phyloP scores from a whole-genome alignment of 140 eudicot species.

The Stevia rebaudiana region DNA sequence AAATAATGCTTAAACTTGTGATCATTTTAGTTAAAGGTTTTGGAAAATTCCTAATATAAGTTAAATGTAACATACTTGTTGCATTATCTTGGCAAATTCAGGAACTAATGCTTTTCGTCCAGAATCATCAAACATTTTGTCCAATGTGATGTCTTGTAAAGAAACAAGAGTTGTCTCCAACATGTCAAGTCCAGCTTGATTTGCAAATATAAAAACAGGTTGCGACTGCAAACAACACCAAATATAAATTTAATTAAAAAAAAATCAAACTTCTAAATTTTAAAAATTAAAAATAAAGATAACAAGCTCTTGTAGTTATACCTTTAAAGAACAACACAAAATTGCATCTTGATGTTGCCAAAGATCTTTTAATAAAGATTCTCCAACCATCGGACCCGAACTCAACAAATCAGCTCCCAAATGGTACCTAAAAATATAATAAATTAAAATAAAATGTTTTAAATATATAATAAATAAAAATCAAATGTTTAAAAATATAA shows the following conservation, averaged over 20 bases:
- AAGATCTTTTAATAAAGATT: slow-evolving; percentile 66
- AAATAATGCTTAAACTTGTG: not conserved
- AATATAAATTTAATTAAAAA: not conserved
- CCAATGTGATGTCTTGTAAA: slow-evolving; percentile 81
- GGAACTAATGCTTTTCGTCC: slow-evolving; percentile 70
- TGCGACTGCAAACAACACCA: slow-evolving; percentile 42
- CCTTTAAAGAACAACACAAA: slow-evolving; percentile 75
- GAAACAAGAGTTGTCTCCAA: slow-evolving; percentile 79
- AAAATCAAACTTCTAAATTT: not conserved
- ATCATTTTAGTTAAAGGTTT: not conserved
- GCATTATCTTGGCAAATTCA: slow-evolving; percentile 84
- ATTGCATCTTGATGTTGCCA: slow-evolving; percentile 88
- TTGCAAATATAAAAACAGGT: slow-evolving; percentile 68
- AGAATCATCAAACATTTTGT: slow-evolving; percentile 75
- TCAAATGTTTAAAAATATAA: too few relatives aligned
- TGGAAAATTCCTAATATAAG: not conserved
- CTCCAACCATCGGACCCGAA: slow-evolving; percentile 34
- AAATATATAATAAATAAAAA: too few relatives aligned
- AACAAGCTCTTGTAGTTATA: slow-evolving; percentile 22
- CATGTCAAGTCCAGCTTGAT: slow-evolving; percentile 94
- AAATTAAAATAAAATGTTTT: too few relatives aligned
- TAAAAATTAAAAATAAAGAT: not conserved
- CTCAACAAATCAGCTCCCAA: slow-evolving; percentile 30
- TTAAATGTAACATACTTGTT: slow-evolving; percentile 40
- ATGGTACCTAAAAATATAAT: slow-evolving; percentile 26